phyloP scores from a whole-genome alignment of 176 grass and related monocot species.

The Echinochloa phyllopogon region DNA sequence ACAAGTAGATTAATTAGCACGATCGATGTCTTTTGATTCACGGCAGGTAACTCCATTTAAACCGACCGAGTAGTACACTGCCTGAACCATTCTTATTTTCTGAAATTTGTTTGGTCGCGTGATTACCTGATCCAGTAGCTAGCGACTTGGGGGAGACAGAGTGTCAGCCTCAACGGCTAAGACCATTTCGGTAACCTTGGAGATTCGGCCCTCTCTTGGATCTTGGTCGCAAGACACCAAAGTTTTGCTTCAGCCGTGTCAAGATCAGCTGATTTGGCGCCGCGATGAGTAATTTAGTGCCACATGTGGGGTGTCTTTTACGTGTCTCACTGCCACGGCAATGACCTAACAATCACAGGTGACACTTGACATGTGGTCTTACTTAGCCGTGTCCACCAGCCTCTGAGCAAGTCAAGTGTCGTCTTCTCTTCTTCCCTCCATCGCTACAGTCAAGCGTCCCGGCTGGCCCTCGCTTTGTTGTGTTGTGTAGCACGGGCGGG shows the following conservation, averaged over 20 bases:
- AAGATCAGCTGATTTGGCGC: slow-evolving; percentile 20
- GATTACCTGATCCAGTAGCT: not conserved
- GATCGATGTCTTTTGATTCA: not conserved
- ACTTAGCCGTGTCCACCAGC: not conserved
- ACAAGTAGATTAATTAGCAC: slow-evolving; percentile 4
- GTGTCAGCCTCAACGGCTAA: not conserved
- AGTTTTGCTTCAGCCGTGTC: not conserved
- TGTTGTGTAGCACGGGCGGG: slow-evolving; percentile 22
- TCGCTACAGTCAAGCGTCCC: slow-evolving; percentile 35
- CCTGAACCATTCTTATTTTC: not conserved
- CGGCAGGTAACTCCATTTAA: not conserved
- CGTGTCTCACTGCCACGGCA: not conserved
- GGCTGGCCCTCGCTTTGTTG: slow-evolving; percentile 12
- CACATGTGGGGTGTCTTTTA: slow-evolving; percentile 25
- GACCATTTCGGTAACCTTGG: not conserved
- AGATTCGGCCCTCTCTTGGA: slow-evolving; percentile 49
- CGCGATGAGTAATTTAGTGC: not conserved
- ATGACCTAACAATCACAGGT: not conserved
- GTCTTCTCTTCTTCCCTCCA: not conserved
- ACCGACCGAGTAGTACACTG: not conserved
- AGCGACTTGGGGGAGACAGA: not conserved
- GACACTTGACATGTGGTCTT: not conserved
- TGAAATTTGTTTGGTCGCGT: not conserved
- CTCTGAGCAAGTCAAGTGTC: slow-evolving; percentile 55
- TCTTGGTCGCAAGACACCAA: slow-evolving; percentile 28